These are phyloP conservation scores for Phanerochaete carnosa DNA, from an alignment of 768 basidiomycete genomes.

Conservation along the genomic window DNA sequence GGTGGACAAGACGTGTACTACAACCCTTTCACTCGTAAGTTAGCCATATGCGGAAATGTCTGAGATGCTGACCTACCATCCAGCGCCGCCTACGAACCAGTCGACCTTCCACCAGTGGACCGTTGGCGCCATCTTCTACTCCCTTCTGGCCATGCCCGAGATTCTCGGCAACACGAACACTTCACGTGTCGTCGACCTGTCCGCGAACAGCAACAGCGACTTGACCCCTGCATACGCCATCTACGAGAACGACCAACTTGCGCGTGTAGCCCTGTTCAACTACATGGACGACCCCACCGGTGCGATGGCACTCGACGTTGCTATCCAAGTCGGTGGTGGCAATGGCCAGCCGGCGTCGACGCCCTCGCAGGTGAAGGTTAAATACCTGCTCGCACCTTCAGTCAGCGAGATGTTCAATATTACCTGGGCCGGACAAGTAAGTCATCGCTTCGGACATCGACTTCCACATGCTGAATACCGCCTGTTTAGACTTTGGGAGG, in stretches of 20 bases:
- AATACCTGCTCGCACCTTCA: conserved; percentile 55
- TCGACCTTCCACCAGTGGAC: conserved; percentile 66
- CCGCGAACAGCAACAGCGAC: conserved; percentile 44
- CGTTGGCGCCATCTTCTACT: conserved; percentile 70
- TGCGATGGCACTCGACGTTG: conserved; percentile 48
- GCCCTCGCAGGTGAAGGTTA: conserved; percentile 50
- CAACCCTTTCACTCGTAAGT: conserved; percentile 46
- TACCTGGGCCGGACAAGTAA: conserved; percentile 75
- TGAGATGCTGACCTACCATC: conserved; percentile 25
- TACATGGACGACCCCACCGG: conserved; percentile 62
- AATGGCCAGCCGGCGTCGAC: conserved; percentile 36
- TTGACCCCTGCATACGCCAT: conserved; percentile 67
- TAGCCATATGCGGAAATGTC: neutral
- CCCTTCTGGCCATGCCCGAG: conserved; percentile 68
- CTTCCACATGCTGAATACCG: neutral
- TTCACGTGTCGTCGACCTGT: conserved; percentile 66
- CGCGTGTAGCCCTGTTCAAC: conserved; percentile 69
- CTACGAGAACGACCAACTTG: conserved; percentile 65
- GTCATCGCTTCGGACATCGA: conserved; percentile 10
- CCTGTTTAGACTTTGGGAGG: conserved; percentile 53
- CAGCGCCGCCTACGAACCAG: conserved; percentile 52
- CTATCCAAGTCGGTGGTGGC: conserved; percentile 45
- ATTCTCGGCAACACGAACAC: conserved; percentile 61
- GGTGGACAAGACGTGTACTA: conserved; percentile 66
- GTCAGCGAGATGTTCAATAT: conserved; percentile 63